Evolutionary conservation across 805 yeast species (phyloP), one percentile per base, ranked within the genome.

Genomic region (Kazachstania kunashirensis): DNA sequence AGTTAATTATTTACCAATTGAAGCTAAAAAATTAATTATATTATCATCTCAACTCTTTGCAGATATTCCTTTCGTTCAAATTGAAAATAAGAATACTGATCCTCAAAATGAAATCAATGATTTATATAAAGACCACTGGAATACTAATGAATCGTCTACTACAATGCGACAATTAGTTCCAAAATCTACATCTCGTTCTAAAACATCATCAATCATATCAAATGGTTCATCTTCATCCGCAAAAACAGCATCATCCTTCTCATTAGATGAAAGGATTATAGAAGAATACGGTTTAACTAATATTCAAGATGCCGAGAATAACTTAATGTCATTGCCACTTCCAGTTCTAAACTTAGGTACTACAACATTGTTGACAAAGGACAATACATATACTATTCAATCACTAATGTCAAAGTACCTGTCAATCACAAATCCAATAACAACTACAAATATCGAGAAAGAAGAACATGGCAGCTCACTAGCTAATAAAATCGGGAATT

Each of bases 1-100:
- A n/a, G 65, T 73, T n/a, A 50, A 56, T 10, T 65, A 56, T 39
- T 60, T 81, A 36, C 94, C 92, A 1, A 58, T 77, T 15, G 89
- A 82, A 45, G 66, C 82, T 3, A 72, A 74, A 57, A 67, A 62
- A 40, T 57, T 83, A 41, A 63, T 81, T 21, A 84, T 77, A 40
- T 57, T 73, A 2, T 77, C 82, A 2, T 75, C 88, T 0, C 71
- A 61, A 47, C 57, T 83, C 32, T 69, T 37, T 17, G 24, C 33
- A 4, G 31, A 32, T 10, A 26, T 38, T 11, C 79, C 19, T 69
- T 74, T 33, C 13, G 13, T 21, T 10, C n/a, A 20, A 16, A 7
- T 3, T 9, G 28, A 30, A 21, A 18, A 24, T 12, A 29, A 29
- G 6, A 29, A 8, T 14, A 24, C 29, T 15, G 11, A 3, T 23